phyloP scores from a whole-genome alignment of 2,329 filamentous ascomycete species.

The Clonostachys solani region DNA sequence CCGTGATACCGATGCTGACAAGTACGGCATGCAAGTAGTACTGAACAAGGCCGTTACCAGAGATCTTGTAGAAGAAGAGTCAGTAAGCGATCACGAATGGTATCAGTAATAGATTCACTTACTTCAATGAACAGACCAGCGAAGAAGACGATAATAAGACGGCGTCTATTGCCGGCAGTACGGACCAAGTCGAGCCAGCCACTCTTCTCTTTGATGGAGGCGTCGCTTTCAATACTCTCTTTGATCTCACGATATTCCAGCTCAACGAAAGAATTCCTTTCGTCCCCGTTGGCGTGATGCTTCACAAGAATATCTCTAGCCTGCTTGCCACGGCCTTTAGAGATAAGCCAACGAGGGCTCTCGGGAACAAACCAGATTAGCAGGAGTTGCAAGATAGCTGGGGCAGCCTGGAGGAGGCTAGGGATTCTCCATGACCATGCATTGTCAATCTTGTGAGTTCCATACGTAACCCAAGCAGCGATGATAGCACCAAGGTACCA shows the following conservation, averaged over 20 bases:
- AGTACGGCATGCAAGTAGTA: constrained; percentile 42
- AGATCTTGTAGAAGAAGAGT: no score
- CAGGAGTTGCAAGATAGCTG: constrained; percentile 33
- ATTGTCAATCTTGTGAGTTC: constrained; percentile 33
- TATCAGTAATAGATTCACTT: constrained; percentile 10
- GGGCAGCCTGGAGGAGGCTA: constrained; percentile 35
- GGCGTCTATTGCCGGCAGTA: constrained; percentile 41
- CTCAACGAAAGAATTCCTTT: constrained; percentile 22
- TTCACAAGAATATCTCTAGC: constrained; percentile 3
- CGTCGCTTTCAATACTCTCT: constrained; percentile 32
- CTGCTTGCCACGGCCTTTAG: constrained; percentile 2
- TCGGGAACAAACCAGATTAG: constrained; percentile 45
- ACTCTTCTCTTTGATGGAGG: constrained; percentile 25
- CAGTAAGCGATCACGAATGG: no score
- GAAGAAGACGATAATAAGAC: constrained; percentile 36
- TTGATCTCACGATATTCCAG: constrained; percentile 38
- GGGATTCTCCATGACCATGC: constrained; percentile 45
- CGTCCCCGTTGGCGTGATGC: constrained; percentile 10
- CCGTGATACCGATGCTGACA: constrained; percentile 34
- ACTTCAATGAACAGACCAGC: constrained; percentile 46
- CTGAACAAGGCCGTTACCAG: constrained; percentile 22
- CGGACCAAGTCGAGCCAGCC: constrained; percentile 38
- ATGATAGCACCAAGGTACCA: constrained; percentile 15
- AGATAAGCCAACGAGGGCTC: constrained; percentile 11
- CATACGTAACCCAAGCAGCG: constrained; percentile 38